Percentiles rank a stretch among this genome's conserved stretches.
Evolutionary conservation across 169 alveolate species (phyloP).

Genomic region (Plasmodium reichenowi): DNA sequence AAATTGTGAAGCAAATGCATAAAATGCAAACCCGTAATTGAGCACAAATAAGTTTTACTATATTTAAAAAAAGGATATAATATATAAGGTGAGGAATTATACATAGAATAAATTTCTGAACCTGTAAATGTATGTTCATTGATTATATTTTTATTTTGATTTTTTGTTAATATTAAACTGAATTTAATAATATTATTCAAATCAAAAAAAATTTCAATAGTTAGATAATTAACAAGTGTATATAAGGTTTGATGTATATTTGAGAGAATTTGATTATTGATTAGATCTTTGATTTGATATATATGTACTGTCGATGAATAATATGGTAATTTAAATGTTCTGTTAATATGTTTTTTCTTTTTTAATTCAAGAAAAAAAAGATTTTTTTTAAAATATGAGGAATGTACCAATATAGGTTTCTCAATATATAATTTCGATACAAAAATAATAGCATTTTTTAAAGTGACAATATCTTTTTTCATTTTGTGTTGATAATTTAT

Average conservation of each 20-base stretch:
- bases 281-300: constrained; percentile 7
- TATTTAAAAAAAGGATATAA: constrained; percentile 22
- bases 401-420: constrained; percentile 78
- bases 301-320: constrained; percentile 41
- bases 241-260: constrained; percentile 3
- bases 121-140: constrained; percentile 27
- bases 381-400: constrained; percentile 63
- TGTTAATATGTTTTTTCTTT: constrained; percentile 28
- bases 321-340: not conserved
- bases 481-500: constrained; percentile 64
- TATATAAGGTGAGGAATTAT: constrained; percentile 38
- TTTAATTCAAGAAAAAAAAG: constrained; percentile 28
- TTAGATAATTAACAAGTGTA: constrained; percentile 13
- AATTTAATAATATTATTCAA: constrained; percentile 29
- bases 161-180: constrained; percentile 10
- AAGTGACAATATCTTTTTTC: constrained; percentile 55
- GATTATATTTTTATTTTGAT: constrained; percentile 4
- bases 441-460: constrained; percentile 72
- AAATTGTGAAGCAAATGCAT: constrained; percentile 47
- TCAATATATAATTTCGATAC: constrained; percentile 76
- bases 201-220: constrained; percentile 36
- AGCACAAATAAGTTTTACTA: constrained; percentile 19
- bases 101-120: constrained; percentile 29
- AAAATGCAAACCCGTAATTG: constrained; percentile 13
- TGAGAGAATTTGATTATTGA: not conserved